phyloP scores from a whole-genome alignment of 768 basidiomycete genomes.

The Hericium coralloides region DNA sequence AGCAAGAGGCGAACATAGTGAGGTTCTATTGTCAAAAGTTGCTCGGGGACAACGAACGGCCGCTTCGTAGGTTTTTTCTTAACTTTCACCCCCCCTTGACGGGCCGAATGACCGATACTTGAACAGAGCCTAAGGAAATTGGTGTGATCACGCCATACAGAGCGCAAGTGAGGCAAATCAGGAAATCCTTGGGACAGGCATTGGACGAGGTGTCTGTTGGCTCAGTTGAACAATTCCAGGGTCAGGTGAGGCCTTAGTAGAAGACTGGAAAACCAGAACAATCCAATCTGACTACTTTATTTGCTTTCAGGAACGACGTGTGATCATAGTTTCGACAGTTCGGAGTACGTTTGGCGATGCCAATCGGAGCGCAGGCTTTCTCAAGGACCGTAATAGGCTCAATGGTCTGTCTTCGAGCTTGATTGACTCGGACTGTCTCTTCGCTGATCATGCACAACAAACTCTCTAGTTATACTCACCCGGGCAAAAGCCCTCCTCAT shows the following conservation, averaged over 20 bases:
- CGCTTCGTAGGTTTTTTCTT: conserved; percentile 20
- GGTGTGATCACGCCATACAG: conserved; percentile 33
- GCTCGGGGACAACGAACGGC: conserved; percentile 16
- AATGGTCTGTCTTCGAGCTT: conserved; percentile 23
- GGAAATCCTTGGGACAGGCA: conserved; percentile 14
- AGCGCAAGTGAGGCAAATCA: conserved; percentile 28
- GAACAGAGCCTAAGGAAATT: conserved; percentile 22
- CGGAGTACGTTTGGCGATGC: conserved; percentile 19
- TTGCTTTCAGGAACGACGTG: conserved; percentile 23
- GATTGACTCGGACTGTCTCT: background rate
- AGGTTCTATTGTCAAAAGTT: conserved; percentile 24
- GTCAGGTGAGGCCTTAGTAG: conserved; percentile 22
- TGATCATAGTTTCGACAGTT: conserved; percentile 30
- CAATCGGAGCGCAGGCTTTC: conserved; percentile 26
- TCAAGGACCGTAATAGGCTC: conserved; percentile 27
- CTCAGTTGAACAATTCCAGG: conserved; percentile 34
- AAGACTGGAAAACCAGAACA: background rate
- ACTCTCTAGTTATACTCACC: conserved; percentile 49
- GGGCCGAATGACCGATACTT: background rate
- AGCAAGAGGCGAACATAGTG: conserved; percentile 27
- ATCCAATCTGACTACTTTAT: background rate
- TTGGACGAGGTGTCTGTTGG: conserved; percentile 23
- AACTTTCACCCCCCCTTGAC: background rate
- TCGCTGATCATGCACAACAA: background rate
- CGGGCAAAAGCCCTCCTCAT: conserved; percentile 57